Evolutionary conservation across 2,329 filamentous ascomycete genomes (phyloP).

Genomic region (Sclerotinia minor): DNA sequence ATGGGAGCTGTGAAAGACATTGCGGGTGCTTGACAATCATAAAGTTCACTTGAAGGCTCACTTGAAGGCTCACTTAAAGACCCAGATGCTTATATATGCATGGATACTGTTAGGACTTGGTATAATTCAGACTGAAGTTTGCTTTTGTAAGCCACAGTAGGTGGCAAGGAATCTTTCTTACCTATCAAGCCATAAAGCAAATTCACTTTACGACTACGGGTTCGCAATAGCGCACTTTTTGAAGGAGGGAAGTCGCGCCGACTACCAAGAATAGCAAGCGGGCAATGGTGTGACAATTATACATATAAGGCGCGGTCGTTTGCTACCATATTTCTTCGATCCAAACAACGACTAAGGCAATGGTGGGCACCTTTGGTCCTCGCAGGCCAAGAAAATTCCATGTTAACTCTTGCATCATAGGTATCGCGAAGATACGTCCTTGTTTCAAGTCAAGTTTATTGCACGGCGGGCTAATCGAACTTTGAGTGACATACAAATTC

Average conservation of each 20-base stretch:
- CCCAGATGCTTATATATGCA: constrained; percentile 11
- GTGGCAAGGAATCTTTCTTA: background rate
- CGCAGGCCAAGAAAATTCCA: background rate
- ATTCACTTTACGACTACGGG: background rate
- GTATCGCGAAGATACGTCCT: background rate
- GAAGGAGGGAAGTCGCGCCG: background rate
- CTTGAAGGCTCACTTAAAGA: background rate
- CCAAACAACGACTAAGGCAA: background rate
- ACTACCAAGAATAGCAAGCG: background rate
- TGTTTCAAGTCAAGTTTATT: background rate
- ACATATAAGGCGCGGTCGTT: background rate
- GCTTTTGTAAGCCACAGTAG: background rate
- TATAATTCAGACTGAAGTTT: background rate
- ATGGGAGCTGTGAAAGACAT: constrained; percentile 9
- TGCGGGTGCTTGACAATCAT: background rate
- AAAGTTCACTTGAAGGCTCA: background rate
- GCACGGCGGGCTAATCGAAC: background rate
- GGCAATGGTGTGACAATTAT: background rate
- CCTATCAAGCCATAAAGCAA: background rate
- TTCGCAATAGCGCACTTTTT: background rate
- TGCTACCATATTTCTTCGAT: background rate
- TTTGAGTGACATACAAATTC: background rate
- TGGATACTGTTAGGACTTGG: background rate
- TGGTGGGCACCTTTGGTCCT: background rate
- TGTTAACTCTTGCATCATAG: background rate